phyloP scores from a whole-genome alignment of 1,139 yeast genomes.

The Blastobotrys capitulatus region DNA sequence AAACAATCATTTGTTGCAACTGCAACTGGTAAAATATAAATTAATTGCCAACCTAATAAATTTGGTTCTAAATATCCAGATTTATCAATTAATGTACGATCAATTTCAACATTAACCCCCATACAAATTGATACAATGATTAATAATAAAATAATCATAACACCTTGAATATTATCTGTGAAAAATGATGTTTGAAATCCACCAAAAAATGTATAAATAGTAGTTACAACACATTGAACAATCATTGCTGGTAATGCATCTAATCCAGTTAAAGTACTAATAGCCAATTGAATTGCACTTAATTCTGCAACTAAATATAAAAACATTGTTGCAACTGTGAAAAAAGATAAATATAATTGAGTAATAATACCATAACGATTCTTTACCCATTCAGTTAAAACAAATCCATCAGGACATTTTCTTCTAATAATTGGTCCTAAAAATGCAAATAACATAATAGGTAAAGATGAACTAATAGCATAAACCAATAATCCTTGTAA shows the following conservation, averaged over 20 bases:
- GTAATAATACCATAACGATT: conserved; percentile 69
- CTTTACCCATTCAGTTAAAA: conserved; percentile 92
- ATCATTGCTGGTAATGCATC: conserved; percentile 78
- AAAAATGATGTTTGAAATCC: conserved; percentile 86
- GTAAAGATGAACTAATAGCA: conserved; percentile 74
- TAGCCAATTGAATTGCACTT: conserved; percentile 70
- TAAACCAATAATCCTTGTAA: conserved; percentile 84
- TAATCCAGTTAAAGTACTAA: conserved; percentile 71
- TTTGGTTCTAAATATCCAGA: conserved; percentile 61
- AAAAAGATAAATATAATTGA: conserved; percentile 69
- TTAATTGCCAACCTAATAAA: conserved; percentile 80
- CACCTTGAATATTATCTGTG: conserved; percentile 87
- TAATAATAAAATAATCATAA: conserved; percentile 58
- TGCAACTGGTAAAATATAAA: conserved; percentile 80
- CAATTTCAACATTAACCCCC: conserved; percentile 73
- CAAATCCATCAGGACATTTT: conserved; percentile 85
- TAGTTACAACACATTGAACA: conserved; percentile 81
- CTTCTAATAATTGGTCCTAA: conserved; percentile 77
- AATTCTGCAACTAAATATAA: conserved; percentile 86
- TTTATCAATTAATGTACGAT: conserved; percentile 53
- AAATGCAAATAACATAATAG: conserved; percentile 73
- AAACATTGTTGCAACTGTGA: conserved; percentile 81
- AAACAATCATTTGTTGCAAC: conserved; percentile 87
- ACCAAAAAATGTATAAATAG: conserved; percentile 82
- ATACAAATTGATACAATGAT: conserved; percentile 73